A percentile compares a stretch with the other conserved stretches of the same genome.
phyloP scores from a whole-genome alignment of 139 green algal species.

The Prasinococcaceae sp. region DNA sequence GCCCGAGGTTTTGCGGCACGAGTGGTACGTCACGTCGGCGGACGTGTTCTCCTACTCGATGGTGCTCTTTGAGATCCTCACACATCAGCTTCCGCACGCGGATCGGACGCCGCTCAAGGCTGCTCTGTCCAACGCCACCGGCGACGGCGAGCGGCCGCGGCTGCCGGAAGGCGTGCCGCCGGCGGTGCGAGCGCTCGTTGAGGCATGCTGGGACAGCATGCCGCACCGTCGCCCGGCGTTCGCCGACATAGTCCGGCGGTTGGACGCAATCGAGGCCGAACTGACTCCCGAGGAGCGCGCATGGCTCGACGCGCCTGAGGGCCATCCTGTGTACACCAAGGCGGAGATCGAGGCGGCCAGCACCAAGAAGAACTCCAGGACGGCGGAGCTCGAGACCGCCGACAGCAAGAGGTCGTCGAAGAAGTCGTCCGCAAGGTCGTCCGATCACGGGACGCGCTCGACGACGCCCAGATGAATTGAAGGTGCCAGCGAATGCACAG shows the following conservation, averaged over 20 bases:
- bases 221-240: background rate
- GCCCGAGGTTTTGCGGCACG: conserved; percentile 31
- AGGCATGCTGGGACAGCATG: background rate
- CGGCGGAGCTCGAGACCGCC: no score
- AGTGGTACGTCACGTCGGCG: conserved; percentile 16
- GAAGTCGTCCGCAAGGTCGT: no score
- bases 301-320: background rate
- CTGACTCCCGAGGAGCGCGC: background rate
- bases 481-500: no score
- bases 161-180: background rate
- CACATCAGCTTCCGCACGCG: conserved; percentile 23
- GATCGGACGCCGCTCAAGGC: conserved; percentile 22
- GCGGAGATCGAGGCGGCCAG: no score
- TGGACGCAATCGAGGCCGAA: background rate
- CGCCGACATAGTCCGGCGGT: background rate
- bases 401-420: no score
- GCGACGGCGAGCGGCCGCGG: background rate
- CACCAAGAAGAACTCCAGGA: no score
- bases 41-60: conserved; percentile 46
- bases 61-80: conserved; percentile 50
- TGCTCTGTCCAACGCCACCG: conserved; percentile 1
- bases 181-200: background rate
- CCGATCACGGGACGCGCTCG: no score
- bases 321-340: background rate
- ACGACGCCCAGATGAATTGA: no score